A percentile compares a stretch with the other conserved stretches of the same genome.
Evolutionary conservation across 768 basidiomycete species (phyloP).

Genomic region (Roridomyces roridus): DNA sequence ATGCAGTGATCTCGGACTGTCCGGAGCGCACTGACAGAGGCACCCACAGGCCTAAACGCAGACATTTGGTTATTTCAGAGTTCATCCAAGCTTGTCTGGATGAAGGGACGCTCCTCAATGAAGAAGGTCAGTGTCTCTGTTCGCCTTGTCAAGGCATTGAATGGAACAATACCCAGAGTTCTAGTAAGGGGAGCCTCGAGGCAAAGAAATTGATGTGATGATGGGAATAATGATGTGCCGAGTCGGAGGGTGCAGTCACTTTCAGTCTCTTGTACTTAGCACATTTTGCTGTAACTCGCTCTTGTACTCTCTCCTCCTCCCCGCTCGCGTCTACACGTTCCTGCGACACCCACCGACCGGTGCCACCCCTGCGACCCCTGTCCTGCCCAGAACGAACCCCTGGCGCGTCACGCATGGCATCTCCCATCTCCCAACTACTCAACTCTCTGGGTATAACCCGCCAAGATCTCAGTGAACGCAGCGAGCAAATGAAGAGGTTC

Average conservation of each 20-base stretch:
- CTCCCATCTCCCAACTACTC: slow-evolving; percentile 77
- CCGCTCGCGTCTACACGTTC: slow-evolving; percentile 11
- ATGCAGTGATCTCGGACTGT: slow-evolving; percentile 32
- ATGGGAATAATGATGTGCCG: neutral
- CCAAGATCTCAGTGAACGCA: slow-evolving; percentile 74
- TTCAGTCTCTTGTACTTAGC: slow-evolving; percentile 6
- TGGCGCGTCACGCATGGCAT: slow-evolving; percentile 43
- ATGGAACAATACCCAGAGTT: slow-evolving; percentile 13
- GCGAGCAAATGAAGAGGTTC: slow-evolving; percentile 83
- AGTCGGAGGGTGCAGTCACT: slow-evolving; percentile 12
- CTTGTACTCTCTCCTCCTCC: neutral
- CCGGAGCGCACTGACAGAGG: slow-evolving; percentile 1
- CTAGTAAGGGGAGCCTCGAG: neutral
- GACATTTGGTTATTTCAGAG: slow-evolving; percentile 78
- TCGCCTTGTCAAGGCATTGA: slow-evolving; percentile 9
- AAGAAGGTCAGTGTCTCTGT: slow-evolving; percentile 66
- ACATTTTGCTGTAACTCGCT: neutral
- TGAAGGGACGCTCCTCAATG: slow-evolving; percentile 83
- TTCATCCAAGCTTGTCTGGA: slow-evolving; percentile 82
- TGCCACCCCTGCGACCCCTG: too few relatives aligned
- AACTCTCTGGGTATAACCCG: slow-evolving; percentile 77
- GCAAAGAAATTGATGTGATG: neutral
- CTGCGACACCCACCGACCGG: neutral
- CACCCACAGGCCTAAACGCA: slow-evolving; percentile 71
- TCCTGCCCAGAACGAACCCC: slow-evolving; percentile 8